These are phyloP conservation scores for Pseudogymnoascus pannorum DNA, from an alignment of 2,329 filamentous ascomycete genomes.

Conservation along the genomic window DNA sequence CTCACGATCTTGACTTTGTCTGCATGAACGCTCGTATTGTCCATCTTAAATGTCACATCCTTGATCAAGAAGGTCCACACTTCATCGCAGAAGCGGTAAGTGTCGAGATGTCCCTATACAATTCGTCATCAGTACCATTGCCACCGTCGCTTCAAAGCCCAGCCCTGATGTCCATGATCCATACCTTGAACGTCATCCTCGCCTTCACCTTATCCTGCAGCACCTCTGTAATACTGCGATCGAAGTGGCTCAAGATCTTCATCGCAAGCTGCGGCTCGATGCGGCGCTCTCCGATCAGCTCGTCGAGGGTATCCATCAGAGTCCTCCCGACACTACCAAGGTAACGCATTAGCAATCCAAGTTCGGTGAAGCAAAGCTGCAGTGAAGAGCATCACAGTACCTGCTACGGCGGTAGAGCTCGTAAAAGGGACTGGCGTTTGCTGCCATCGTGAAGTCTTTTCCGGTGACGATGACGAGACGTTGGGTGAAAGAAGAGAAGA, in stretches of 20 bases:
- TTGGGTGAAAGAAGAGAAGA: background rate
- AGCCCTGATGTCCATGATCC: constrained; percentile 15
- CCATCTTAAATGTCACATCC: constrained; percentile 97
- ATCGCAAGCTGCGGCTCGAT: constrained; percentile 98
- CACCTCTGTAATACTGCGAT: constrained; percentile 85
- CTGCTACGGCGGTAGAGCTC: constrained; percentile 98
- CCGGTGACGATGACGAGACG: constrained; percentile 6
- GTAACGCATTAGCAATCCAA: constrained; percentile 17
- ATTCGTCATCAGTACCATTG: constrained; percentile 18
- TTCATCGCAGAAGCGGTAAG: constrained; percentile 98
- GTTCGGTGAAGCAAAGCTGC: constrained; percentile 26
- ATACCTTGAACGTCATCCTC: constrained; percentile 88
- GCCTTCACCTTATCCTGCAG: constrained; percentile 89
- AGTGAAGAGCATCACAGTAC: constrained; percentile 46
- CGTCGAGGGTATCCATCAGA: constrained; percentile 93
- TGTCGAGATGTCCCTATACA: constrained; percentile 82
- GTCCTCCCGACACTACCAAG: constrained; percentile 73
- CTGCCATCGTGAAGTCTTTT: constrained; percentile 36
- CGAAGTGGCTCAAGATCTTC: constrained; percentile 95
- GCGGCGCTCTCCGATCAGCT: constrained; percentile 85
- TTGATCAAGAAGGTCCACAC: constrained; percentile 99
- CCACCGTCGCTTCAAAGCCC: background rate
- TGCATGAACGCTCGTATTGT: constrained; percentile 65
- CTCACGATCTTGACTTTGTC: constrained; percentile 98
- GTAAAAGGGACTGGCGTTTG: constrained; percentile 59